Conservation (phyloP, 129 eudicot species). For the Escallonia herrerae region DNA sequence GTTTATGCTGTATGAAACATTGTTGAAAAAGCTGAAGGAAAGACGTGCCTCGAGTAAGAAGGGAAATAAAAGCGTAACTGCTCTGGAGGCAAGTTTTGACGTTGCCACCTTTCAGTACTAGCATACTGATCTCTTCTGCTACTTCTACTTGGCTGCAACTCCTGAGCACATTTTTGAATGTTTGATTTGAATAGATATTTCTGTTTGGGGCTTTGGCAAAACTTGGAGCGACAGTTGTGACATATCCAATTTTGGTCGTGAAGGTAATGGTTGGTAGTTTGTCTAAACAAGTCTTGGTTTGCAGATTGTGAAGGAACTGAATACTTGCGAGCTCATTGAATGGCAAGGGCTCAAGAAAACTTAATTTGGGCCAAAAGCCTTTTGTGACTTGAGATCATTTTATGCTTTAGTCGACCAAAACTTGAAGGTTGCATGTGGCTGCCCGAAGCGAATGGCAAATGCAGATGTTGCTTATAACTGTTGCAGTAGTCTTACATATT, state of each 20-base stretch:
- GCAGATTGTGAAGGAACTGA: background rate
- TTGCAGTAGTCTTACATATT: too few relatives aligned
- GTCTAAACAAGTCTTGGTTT: background rate
- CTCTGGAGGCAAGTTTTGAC: slow-evolving; percentile 65
- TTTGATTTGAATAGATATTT: slow-evolving; percentile 46
- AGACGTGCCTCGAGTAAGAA: slow-evolving; percentile 56
- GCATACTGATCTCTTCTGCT: background rate
- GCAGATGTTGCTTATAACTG: background rate
- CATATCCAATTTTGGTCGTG: slow-evolving; percentile 93
- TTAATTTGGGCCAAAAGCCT: slow-evolving; percentile 1
- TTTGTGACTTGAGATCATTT: background rate
- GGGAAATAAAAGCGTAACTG: slow-evolving; percentile 66
- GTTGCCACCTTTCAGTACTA: background rate
- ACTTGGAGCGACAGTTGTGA: slow-evolving; percentile 95
- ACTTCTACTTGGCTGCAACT: background rate
- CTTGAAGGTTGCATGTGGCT: background rate
- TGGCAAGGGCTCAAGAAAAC: background rate
- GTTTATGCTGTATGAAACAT: slow-evolving; percentile 94
- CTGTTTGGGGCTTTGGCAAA: slow-evolving; percentile 93
- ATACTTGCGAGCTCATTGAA: background rate
- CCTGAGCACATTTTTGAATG: slow-evolving; percentile 12
- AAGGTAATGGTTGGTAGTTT: slow-evolving; percentile 39
- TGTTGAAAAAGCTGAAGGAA: slow-evolving; percentile 78
- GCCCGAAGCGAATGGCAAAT: background rate
- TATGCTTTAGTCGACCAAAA: too few relatives aligned